Conservation (phyloP, 2,329 filamentous ascomycete species). For the Leptographium galeiforme region DNA sequence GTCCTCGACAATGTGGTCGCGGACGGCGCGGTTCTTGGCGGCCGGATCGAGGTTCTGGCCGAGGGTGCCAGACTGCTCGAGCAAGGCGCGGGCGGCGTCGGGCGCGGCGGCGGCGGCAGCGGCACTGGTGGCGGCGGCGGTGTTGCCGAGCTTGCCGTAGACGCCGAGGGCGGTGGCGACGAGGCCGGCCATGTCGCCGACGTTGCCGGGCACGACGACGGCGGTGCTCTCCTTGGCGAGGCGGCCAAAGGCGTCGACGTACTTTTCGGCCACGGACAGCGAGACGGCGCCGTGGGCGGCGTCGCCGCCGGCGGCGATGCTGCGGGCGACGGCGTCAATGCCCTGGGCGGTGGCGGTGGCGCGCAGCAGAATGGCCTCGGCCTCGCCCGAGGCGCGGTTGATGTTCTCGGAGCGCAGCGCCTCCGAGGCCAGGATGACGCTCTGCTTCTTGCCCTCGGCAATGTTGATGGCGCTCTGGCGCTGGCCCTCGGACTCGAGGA, state of each 20-base stretch:
- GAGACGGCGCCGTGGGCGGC: slow-evolving; percentile 75
- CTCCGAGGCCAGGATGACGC: slow-evolving; percentile 89
- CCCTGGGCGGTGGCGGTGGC: slow-evolving; percentile 75
- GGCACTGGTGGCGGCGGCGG: slow-evolving; percentile 57
- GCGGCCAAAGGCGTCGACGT: slow-evolving; percentile 82
- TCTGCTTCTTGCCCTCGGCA: slow-evolving; percentile 93
- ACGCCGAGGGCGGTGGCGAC: slow-evolving; percentile 92
- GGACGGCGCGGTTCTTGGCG: slow-evolving; percentile 8
- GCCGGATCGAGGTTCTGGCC: background rate
- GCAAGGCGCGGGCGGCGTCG: slow-evolving; percentile 43
- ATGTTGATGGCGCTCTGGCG: slow-evolving; percentile 97
- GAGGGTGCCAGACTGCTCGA: slow-evolving; percentile 20
- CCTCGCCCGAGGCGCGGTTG: slow-evolving; percentile 84
- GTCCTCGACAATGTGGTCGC: slow-evolving; percentile 16
- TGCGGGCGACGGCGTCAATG: slow-evolving; percentile 71
- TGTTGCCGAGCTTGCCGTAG: slow-evolving; percentile 81
- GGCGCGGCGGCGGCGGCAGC: slow-evolving; percentile 63
- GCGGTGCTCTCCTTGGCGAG: slow-evolving; percentile 91
- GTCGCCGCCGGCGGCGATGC: slow-evolving; percentile 59
- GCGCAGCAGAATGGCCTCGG: slow-evolving; percentile 78
- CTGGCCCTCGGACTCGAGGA: slow-evolving; percentile 93
- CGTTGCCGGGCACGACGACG: slow-evolving; percentile 90
- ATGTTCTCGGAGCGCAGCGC: slow-evolving; percentile 82
- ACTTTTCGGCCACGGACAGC: slow-evolving; percentile 88
- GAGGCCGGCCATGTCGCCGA: slow-evolving; percentile 92